Percentiles rank a stretch among this genome's conserved stretches.
Evolutionary conservation across 2,329 filamentous ascomycete genomes (phyloP).

Genomic region (Neofusicoccum sp.): DNA sequence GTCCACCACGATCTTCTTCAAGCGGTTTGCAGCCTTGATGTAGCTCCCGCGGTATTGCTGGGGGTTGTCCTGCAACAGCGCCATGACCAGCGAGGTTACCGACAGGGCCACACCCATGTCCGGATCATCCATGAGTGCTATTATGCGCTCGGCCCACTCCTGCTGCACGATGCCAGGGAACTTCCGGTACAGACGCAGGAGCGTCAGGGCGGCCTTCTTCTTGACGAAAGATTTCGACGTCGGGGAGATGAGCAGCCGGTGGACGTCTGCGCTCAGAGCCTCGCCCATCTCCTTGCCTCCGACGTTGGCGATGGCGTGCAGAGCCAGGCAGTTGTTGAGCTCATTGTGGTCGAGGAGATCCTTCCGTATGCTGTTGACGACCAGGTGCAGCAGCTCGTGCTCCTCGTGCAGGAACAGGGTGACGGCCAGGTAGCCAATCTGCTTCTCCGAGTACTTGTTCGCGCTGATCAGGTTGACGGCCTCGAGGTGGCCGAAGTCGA

Average conservation of each 20-base stretch:
- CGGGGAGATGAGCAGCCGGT: conserved; percentile 92
- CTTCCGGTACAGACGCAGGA: conserved; percentile 93
- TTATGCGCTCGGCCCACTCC: conserved; percentile 96
- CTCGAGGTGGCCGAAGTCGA: conserved; percentile 98
- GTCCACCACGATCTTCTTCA: conserved; percentile 90
- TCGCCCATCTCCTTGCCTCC: conserved; percentile 97
- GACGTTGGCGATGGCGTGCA: conserved; percentile 98
- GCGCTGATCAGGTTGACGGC: conserved; percentile 97
- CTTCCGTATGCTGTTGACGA: conserved; percentile 98
- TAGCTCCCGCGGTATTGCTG: conserved; percentile 94
- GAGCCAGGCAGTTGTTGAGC: conserved; percentile 91
- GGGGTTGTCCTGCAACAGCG: conserved; percentile 89
- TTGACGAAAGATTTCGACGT: conserved; percentile 97
- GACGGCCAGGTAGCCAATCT: conserved; percentile 97
- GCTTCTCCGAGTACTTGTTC: conserved; percentile 97
- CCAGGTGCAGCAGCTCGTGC: conserved; percentile 92
- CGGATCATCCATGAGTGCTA: conserved; percentile 96
- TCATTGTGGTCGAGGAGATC: conserved; percentile 94
- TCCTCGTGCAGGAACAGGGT: conserved; percentile 96
- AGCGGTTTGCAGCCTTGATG: conserved; percentile 83
- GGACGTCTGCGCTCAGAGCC: conserved; percentile 86
- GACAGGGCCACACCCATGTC: conserved; percentile 95
- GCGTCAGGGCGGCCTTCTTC: conserved; percentile 95
- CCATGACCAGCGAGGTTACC: conserved; percentile 93
- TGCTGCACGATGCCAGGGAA: conserved; percentile 90